These are phyloP conservation scores for Bimuria novae-zelandiae DNA, from an alignment of 2,329 filamentous ascomycete species.

Conservation along the genomic window DNA sequence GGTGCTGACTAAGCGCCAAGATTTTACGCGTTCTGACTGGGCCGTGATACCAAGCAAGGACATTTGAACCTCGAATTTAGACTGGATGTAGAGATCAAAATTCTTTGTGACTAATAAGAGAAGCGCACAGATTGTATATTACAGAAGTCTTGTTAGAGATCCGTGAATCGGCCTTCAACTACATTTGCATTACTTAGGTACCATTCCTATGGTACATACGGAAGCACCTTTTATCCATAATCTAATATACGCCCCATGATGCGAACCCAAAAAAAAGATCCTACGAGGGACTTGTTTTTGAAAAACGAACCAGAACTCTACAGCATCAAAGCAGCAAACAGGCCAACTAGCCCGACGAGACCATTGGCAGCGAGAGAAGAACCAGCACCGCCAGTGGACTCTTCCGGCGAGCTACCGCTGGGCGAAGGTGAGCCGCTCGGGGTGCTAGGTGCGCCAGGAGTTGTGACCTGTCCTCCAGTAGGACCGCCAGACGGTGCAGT, in stretches of 20 bases:
- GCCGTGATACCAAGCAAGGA: too few species aligned
- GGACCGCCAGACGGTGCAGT: constrained; percentile 11
- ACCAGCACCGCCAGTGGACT: constrained; percentile 20
- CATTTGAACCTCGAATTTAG: too few species aligned
- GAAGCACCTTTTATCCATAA: too few species aligned
- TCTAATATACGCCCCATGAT: too few species aligned
- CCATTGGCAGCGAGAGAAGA: constrained; percentile 13
- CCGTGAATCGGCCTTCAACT: too few species aligned
- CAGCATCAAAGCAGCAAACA: constrained; percentile 17
- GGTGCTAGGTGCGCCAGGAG: neutral
- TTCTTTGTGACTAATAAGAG: too few species aligned
- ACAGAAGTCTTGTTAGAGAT: too few species aligned
- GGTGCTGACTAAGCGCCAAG: constrained; percentile 15
- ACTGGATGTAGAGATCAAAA: too few species aligned
- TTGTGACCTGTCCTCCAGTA: constrained; percentile 14
- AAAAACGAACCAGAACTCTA: constrained; percentile 5
- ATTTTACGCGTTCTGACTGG: constrained; percentile 10
- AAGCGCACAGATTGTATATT: too few species aligned
- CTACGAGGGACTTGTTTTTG: neutral
- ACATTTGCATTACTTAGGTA: too few species aligned
- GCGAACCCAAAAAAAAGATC: neutral
- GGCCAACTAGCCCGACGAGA: constrained; percentile 13
- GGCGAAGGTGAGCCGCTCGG: constrained; percentile 5
- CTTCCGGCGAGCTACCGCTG: constrained; percentile 1
- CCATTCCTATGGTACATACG: too few species aligned